Evolutionary conservation across 208 protist genomes (phyloP).

Genomic region (Wallacemonas collosoma): DNA sequence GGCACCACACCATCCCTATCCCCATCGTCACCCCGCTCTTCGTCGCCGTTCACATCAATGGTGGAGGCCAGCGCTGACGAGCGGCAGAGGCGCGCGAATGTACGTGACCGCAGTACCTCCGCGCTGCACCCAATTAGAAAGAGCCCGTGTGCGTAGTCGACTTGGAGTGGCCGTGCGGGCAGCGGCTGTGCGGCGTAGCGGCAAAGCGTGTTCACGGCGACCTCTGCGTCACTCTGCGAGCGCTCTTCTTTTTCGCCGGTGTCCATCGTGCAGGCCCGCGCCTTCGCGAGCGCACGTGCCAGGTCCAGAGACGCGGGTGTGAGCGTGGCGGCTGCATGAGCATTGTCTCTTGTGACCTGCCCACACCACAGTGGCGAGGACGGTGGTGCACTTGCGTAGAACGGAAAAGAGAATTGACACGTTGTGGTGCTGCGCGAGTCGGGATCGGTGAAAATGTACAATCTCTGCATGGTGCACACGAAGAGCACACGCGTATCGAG

Average conservation of each 20-base stretch:
- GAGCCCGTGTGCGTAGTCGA: constrained; percentile 8
- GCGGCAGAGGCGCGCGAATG: neutral
- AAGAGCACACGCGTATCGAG: constrained; percentile 44
- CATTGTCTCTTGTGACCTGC: too few relatives aligned
- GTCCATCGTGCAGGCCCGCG: neutral
- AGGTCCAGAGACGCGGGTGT: neutral
- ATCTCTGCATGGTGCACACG: constrained; percentile 29
- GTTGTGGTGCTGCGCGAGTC: neutral
- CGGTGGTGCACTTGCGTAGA: neutral
- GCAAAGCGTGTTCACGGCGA: neutral
- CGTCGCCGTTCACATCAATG: neutral
- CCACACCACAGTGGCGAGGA: neutral
- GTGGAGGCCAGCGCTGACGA: neutral
- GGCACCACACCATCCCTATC: too few relatives aligned
- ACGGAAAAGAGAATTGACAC: constrained; percentile 5
- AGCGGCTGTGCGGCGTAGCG: neutral
- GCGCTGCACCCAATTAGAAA: constrained; percentile 6
- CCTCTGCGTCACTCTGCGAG: neutral
- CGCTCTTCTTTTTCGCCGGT: neutral
- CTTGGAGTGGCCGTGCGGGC: constrained; percentile 2
- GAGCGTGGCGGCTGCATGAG: neutral
- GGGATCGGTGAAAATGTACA: constrained; percentile 48
- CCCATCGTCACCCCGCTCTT: neutral
- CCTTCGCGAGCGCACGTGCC: neutral
- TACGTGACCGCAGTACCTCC: neutral